A percentile compares a stretch with the other conserved stretches of the same genome.
Conservation (phyloP, 2,329 filamentous ascomycete genomes). For the Gaeumannomyces sp. region DNA sequence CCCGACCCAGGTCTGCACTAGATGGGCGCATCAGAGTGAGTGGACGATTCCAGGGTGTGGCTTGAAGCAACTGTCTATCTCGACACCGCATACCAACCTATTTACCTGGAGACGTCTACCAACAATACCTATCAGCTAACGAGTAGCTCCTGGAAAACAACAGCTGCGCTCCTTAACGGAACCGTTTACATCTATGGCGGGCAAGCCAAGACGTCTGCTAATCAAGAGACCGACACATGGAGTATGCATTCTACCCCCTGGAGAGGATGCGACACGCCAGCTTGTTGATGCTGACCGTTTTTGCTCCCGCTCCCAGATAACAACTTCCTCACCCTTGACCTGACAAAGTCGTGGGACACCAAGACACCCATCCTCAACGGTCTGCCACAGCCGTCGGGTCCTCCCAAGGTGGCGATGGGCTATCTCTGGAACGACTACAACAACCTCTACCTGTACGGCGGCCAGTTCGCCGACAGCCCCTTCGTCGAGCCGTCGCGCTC, state of each 20-base stretch:
- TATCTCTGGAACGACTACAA: slow-evolving; percentile 69
- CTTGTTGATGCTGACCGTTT: too few species aligned
- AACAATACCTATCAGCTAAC: not conserved
- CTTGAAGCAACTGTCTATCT: not conserved
- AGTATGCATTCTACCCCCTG: slow-evolving; percentile 40
- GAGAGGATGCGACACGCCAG: not conserved
- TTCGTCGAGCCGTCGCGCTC: slow-evolving; percentile 48
- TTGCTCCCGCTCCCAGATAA: slow-evolving; percentile 45
- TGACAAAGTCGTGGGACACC: slow-evolving; percentile 67
- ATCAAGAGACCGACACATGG: slow-evolving; percentile 61
- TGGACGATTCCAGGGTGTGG: slow-evolving; percentile 5
- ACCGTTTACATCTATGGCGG: slow-evolving; percentile 74
- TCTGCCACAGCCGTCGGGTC: slow-evolving; percentile 55
- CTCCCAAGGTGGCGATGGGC: slow-evolving; percentile 66
- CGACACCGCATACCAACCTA: not conserved
- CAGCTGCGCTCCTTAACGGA: slow-evolving; percentile 63
- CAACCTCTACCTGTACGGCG: slow-evolving; percentile 67
- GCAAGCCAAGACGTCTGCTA: slow-evolving; percentile 49
- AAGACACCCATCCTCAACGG: slow-evolving; percentile 56
- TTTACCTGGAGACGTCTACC: not conserved
- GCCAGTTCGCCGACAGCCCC: slow-evolving; percentile 63
- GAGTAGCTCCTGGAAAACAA: slow-evolving; percentile 1
- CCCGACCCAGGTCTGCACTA: slow-evolving; percentile 51
- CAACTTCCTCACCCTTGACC: slow-evolving; percentile 64
- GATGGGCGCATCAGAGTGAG: slow-evolving; percentile 60